Percentiles rank a stretch among this genome's conserved stretches.
Evolutionary conservation across 2,329 filamentous ascomycete species (phyloP).

Genomic region (Fusarium sp.): DNA sequence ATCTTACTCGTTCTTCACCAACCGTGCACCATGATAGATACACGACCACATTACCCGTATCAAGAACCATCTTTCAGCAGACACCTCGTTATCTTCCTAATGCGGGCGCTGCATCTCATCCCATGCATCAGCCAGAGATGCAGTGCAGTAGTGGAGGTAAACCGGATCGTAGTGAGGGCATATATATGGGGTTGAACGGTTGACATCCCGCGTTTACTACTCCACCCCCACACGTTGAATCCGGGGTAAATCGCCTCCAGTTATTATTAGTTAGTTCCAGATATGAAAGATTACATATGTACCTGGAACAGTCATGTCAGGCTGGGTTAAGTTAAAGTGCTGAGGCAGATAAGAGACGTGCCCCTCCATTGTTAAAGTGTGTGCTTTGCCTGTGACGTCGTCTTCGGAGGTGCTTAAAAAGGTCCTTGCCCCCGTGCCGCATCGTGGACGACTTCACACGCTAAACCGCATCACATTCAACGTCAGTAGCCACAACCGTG

Average conservation of each 20-base stretch:
- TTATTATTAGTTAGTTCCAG: constrained; percentile 39
- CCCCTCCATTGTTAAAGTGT: constrained; percentile 15
- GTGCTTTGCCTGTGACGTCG: constrained; percentile 17
- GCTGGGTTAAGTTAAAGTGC: constrained; percentile 26
- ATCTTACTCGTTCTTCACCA: constrained; percentile 15
- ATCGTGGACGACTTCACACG: constrained; percentile 12
- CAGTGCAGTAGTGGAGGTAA: constrained; percentile 29
- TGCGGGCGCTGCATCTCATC: constrained; percentile 32
- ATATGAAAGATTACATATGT: constrained; percentile 26
- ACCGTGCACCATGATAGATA: constrained; percentile 9
- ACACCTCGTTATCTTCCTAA: constrained; percentile 15
- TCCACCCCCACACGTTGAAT: constrained; percentile 47
- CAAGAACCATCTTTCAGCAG: constrained; percentile 8
- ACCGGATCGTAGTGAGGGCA: constrained; percentile 28
- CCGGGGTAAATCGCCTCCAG: constrained; percentile 37
- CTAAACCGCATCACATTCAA: constrained; percentile 31
- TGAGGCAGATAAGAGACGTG: constrained; percentile 19
- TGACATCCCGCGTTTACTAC: constrained; percentile 42
- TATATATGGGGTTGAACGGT: constrained; percentile 35
- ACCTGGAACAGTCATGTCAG: constrained; percentile 27
- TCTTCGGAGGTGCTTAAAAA: constrained; percentile 10
- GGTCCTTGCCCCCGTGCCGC: constrained; percentile 12
- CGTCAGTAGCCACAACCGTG: constrained; percentile 15
- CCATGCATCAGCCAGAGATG: constrained; percentile 29
- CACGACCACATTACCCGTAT: constrained; percentile 30